Evolutionary conservation across 2,329 filamentous ascomycete species (phyloP).

Genomic region (Chaetomiaceae sp.): DNA sequence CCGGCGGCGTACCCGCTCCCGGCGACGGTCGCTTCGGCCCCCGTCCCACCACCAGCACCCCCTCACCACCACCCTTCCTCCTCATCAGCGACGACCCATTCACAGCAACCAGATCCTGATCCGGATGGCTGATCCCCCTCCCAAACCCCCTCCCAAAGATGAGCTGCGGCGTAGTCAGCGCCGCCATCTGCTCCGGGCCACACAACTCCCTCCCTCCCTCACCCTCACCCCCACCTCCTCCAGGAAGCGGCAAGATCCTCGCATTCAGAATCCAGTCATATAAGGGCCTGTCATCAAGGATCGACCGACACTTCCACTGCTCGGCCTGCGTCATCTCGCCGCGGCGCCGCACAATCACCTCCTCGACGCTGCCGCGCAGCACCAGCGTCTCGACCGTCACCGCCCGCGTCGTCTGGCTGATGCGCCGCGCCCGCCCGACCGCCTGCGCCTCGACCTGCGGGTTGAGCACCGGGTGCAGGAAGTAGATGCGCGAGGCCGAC

Average conservation of each 20-base stretch:
- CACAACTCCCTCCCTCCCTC: not conserved
- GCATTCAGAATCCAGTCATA: constrained; percentile 53
- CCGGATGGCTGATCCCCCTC: constrained; percentile 8
- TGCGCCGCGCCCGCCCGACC: constrained; percentile 81
- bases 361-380: constrained; percentile 72
- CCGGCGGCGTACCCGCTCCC: not conserved
- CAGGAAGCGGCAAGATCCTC: constrained; percentile 35
- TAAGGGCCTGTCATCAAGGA: constrained; percentile 52
- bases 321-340: constrained; percentile 67
- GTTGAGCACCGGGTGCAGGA: constrained; percentile 81
- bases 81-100: not conserved
- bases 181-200: constrained; percentile 13
- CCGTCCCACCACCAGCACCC: not conserved
- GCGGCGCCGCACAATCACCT: constrained; percentile 70
- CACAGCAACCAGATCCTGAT: constrained; percentile 10
- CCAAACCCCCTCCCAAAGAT: constrained; percentile 17
- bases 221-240: not conserved
- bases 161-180: constrained; percentile 8
- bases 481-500: constrained; percentile 78
- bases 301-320: constrained; percentile 47
- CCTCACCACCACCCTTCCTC: not conserved
- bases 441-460: constrained; percentile 84
- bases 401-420: constrained; percentile 71
- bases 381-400: constrained; percentile 85
- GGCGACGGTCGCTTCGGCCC: constrained; percentile 3